A percentile compares a stretch with the other conserved stretches of the same genome.
These are phyloP conservation scores for Ustanciosporium gigantosporum DNA, from an alignment of 1,284 basidiomycete species.

Conservation along the genomic window DNA sequence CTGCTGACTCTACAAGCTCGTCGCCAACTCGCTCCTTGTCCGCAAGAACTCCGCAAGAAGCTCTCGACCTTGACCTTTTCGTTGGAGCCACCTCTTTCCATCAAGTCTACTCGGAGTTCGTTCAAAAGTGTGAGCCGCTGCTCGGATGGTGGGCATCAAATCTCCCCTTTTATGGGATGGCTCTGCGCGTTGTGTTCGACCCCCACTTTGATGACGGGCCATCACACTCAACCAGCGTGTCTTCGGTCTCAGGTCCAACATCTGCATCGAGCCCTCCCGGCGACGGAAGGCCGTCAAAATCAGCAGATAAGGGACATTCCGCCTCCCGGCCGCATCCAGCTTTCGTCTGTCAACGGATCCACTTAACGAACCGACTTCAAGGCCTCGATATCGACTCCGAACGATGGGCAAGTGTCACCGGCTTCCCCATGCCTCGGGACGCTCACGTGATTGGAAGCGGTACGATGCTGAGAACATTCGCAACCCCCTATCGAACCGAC, in stretches of 20 bases:
- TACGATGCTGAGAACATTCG: constrained; percentile 21
- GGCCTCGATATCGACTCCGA: constrained; percentile 28
- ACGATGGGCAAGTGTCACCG: constrained; percentile 20
- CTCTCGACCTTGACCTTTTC: constrained; percentile 8
- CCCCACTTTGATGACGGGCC: too few relatives aligned
- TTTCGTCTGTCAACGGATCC: constrained; percentile 30
- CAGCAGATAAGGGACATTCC: too few relatives aligned
- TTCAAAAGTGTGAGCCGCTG: constrained; percentile 14
- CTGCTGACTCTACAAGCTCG: too few relatives aligned
- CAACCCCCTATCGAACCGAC: constrained; percentile 23
- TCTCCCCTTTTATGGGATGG: constrained; percentile 35
- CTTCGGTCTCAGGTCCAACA: too few relatives aligned
- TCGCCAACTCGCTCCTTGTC: too few relatives aligned
- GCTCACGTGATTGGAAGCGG: constrained; percentile 27
- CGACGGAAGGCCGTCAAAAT: too few relatives aligned
- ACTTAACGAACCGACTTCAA: constrained; percentile 32
- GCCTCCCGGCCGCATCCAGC: constrained; percentile 2
- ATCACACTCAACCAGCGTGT: too few relatives aligned
- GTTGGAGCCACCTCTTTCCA: constrained; percentile 17
- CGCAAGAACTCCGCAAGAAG: too few relatives aligned
- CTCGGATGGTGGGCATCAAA: constrained; percentile 43
- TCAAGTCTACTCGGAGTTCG: constrained; percentile 23
- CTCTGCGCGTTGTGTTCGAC: constrained; percentile 27
- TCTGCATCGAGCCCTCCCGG: too few relatives aligned
- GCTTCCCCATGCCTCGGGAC: constrained; percentile 31